Evolutionary conservation across 2,329 filamentous ascomycete species (phyloP).

Genomic region (Apiospora koreana): DNA sequence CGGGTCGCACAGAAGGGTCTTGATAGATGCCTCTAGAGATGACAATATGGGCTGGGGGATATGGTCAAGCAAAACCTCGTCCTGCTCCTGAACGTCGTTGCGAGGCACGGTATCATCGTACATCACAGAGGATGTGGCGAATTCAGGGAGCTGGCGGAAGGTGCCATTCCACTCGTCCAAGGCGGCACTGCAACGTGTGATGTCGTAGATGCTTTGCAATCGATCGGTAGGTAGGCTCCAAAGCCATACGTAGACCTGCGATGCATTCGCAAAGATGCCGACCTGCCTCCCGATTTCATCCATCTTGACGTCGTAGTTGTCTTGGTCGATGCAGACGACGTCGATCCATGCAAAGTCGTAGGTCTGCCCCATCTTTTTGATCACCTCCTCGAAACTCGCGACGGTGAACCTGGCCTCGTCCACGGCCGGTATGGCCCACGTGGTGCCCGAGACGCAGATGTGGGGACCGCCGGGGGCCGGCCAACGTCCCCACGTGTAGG

Average conservation of each 20-base stretch:
- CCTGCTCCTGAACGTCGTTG: too few relatives aligned
- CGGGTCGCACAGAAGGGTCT: not conserved
- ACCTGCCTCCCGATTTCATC: constrained; percentile 11
- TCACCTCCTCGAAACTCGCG: not conserved
- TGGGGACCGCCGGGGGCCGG: not conserved
- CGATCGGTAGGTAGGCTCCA: not conserved
- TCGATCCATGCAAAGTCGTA: constrained; percentile 11
- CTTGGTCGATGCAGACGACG: constrained; percentile 12
- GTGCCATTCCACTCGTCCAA: too few relatives aligned
- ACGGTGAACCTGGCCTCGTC: constrained; percentile 6
- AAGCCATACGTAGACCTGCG: constrained; percentile 12
- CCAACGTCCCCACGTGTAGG: constrained; percentile 14
- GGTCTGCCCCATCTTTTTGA: constrained; percentile 1
- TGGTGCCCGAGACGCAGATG: not conserved
- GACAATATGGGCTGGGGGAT: not conserved
- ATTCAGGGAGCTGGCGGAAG: too few relatives aligned
- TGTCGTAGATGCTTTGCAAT: not conserved
- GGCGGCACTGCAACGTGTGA: constrained; percentile 6
- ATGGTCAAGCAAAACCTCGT: too few relatives aligned
- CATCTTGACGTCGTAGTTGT: constrained; percentile 7
- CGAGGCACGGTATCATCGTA: too few relatives aligned
- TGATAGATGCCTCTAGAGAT: not conserved
- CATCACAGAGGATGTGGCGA: too few relatives aligned
- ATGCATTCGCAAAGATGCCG: constrained; percentile 12
- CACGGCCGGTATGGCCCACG: constrained; percentile 12